Base-by-base conservation (phyloP, 1,284 basidiomycete genomes). In the Thelephora terrestris region DNA sequence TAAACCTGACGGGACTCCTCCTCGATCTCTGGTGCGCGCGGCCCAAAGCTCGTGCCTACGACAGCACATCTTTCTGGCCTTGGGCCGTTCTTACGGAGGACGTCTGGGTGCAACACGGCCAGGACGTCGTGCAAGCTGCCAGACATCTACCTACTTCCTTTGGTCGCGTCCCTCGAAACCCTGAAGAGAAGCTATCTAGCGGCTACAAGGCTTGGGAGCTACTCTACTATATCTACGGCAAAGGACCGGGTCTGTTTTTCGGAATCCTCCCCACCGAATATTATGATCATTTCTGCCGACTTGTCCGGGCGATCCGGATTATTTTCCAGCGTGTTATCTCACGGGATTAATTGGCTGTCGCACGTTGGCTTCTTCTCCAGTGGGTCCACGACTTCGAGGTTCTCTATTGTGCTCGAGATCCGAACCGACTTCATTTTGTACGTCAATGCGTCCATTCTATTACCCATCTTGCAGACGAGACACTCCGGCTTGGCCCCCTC, bases 191-290 rank as follows among this genome's bases (percentile, higher is more conserved):
- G 47, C 58, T 65, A 7, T 53, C 49, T 14, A 62, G 60, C 39
- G 61, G 62, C 0, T 65, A 62, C 53, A 65, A 67, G 47, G 57
- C 58, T 5, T 56, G 55, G 53, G 64, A 65, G 46, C 63, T 42
- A 23, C 45, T 57, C 0, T 45, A 51, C 0, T 60, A 56, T 18
- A 16, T 62, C 0, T 62, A 48, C 43, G 55, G 53, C 5, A 40
- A 61, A 7, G 53, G 47, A 3, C 62, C 62, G 1, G 53, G 32
- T 0, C 18, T 63, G 2, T 51, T 63, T 2, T 45, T 49, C 18
- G 50, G 38, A 2, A 29, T 53, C 1, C 50, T 57, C 2, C 48
- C 50, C 0, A 32, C 43, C 1, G 14, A 24, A 1, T 59, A 57
- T 40, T 62, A 54, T 50, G 24, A 20, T 3, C 42, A 57, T 24